Percentiles rank a stretch among this genome's conserved stretches.
These are phyloP conservation scores for Botrytis deweyae DNA, from an alignment of 2,329 filamentous ascomycete genomes.

Conservation along the genomic window DNA sequence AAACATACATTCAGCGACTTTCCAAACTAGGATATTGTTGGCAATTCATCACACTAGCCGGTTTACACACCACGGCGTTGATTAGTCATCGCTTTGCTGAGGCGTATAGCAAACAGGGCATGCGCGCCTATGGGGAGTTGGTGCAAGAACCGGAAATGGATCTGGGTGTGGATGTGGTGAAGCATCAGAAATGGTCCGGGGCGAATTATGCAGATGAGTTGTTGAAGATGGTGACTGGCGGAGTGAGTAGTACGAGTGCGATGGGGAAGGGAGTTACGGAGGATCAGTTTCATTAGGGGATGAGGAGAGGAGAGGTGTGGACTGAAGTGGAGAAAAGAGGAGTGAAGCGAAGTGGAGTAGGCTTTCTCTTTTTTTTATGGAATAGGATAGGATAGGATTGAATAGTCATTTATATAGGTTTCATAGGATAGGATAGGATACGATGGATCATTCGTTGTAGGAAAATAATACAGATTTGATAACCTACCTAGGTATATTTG, in stretches of 20 bases:
- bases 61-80: slow-evolving; percentile 91
- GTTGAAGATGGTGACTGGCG: slow-evolving; percentile 95
- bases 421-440: background rate
- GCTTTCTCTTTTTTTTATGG: background rate
- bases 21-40: slow-evolving; percentile 91
- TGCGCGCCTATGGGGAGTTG: slow-evolving; percentile 95
- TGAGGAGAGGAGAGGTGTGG: too few species aligned
- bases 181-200: slow-evolving; percentile 98
- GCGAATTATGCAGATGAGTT: slow-evolving; percentile 93
- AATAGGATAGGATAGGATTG: too few species aligned
- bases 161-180: slow-evolving; percentile 86
- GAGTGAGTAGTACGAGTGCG: slow-evolving; percentile 85
- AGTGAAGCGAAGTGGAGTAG: background rate
- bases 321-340: background rate
- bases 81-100: slow-evolving; percentile 86
- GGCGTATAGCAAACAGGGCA: slow-evolving; percentile 77
- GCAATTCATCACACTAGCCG: slow-evolving; percentile 99
- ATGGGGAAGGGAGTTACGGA: slow-evolving; percentile 99
- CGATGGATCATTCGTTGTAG: background rate
- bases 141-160: slow-evolving; percentile 98
- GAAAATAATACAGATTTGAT: background rate
- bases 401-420: too few species aligned
- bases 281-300: slow-evolving; percentile 75
- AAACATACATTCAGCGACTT: slow-evolving; percentile 94
- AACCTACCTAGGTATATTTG: too few species aligned